Evolutionary conservation across 2,329 filamentous ascomycete genomes (phyloP), one percentile per base, ranked within the genome.

Genomic region (Fusarium sp.): DNA sequence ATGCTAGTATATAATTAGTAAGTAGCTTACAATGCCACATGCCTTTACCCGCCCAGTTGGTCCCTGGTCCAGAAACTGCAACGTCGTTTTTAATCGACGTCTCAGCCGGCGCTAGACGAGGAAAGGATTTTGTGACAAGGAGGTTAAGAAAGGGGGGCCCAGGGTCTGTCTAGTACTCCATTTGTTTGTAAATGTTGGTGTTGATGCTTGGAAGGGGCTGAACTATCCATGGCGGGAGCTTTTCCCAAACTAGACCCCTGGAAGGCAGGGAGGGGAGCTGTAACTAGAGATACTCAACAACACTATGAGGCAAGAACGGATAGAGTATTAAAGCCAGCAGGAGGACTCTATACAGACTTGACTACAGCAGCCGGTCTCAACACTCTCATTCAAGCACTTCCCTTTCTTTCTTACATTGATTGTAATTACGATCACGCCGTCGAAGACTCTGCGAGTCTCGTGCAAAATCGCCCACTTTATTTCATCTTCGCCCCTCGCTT

Each of bases 391-490:
- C 62, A 52, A 58, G 33, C 42, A 42, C 44, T 62, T 5, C 34
- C 52, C 26, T 53, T 50, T 33, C 26, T 58, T 50, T 15, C 39
- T 46, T 62, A 52, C 63, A 68, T 68, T 55, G 58, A 62, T 68
- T 61, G 50, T 62, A 69, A 53, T 56, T 44, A 58, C 50, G 17
- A 15, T 42, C 43, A 52, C 39, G 45, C 28, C 43, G 65, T 56
- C 31, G 39, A 44, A 59, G 66, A 26, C 66, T 70, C 67, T 68
- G 67, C 33, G 66, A 69, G 67, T 70, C 67, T 69, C 53, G 42
- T 59, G 62, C 48, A 43, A 55, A 53, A 56, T 45, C 66, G 44
- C 48, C 50, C 56, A 50, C 49, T 63, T 53, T 69, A 42, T 53
- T 68, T 48, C 36, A 39, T 53, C 40, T 46, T 67, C 28, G 44